Conservation (phyloP, 495 filamentous ascomycete genomes). For the Poronia punctata region DNA sequence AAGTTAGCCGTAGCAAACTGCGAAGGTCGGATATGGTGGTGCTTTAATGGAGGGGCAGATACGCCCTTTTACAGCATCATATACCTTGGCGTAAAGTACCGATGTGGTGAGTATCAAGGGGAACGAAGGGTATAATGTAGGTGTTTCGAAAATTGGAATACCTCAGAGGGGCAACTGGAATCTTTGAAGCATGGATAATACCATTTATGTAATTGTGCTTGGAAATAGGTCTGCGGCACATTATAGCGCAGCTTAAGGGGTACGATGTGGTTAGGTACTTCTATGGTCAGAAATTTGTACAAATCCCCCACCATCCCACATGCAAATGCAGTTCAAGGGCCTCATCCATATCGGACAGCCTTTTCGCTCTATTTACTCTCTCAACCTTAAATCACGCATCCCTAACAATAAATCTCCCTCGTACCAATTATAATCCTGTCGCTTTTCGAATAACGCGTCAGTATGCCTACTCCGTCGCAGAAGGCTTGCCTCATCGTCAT, state of each 20-base stretch:
- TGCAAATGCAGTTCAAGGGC: conserved; percentile 22
- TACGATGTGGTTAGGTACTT: neutral
- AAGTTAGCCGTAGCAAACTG: neutral
- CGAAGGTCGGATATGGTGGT: neutral
- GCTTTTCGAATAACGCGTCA: conserved; percentile 21
- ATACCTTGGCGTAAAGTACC: neutral
- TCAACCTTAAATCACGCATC: conserved; percentile 16
- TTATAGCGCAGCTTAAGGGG: neutral
- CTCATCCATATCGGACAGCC: conserved; percentile 3
- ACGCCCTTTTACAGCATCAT: neutral
- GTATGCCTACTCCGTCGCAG: conserved; percentile 75
- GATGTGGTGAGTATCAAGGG: no score
- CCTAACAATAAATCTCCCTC: conserved; percentile 4
- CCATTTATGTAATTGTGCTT: neutral
- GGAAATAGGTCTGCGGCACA: no score
- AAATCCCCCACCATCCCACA: conserved; percentile 8
- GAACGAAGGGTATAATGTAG: no score
- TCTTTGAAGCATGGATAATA: neutral
- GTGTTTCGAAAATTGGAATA: no score
- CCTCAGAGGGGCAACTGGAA: no score
- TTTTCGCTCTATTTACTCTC: conserved; percentile 2
- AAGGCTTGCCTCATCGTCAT: conserved; percentile 96
- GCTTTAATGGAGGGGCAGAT: conserved; percentile 10
- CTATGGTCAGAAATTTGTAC: neutral
- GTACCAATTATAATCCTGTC: conserved; percentile 18